Evolutionary conservation across 2,329 filamentous ascomycete species (phyloP).

Genomic region (Blumeriella jaapii): DNA sequence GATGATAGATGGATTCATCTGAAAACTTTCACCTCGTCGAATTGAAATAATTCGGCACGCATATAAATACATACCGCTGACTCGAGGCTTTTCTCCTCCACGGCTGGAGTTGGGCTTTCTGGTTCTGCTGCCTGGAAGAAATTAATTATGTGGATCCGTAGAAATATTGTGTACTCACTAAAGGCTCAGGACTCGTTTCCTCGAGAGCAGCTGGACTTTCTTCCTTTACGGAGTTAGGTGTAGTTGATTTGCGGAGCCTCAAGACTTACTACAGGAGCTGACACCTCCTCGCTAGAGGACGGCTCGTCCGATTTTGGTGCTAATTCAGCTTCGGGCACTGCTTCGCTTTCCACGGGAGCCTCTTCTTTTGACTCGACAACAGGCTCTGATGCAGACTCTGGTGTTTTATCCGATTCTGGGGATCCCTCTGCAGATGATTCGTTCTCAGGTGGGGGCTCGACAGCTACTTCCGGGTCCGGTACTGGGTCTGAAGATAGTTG

Average conservation of each 20-base stretch:
- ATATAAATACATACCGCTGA: background rate
- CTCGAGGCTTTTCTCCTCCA: conserved; percentile 1
- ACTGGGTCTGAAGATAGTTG: conserved; percentile 3
- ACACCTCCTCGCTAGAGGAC: conserved; percentile 1
- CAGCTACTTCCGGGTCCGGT: background rate
- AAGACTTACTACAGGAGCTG: conserved; percentile 2
- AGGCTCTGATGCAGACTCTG: background rate
- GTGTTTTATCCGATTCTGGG: background rate
- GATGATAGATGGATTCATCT: too few relatives aligned
- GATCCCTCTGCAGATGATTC: background rate
- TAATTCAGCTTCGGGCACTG: background rate
- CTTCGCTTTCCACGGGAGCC: background rate
- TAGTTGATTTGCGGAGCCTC: background rate
- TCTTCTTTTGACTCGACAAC: conserved; percentile 1
- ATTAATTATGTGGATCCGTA: background rate
- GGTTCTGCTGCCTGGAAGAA: background rate
- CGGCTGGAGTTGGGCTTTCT: background rate
- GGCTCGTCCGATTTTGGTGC: background rate
- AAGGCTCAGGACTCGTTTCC: background rate
- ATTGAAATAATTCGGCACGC: too few relatives aligned
- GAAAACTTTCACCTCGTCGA: too few relatives aligned
- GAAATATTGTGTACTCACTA: background rate
- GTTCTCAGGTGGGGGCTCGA: background rate
- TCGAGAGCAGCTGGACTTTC: background rate
- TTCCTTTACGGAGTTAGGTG: background rate